phyloP scores from a whole-genome alignment of 257 asterid genomes.

The Prunella vulgaris region DNA sequence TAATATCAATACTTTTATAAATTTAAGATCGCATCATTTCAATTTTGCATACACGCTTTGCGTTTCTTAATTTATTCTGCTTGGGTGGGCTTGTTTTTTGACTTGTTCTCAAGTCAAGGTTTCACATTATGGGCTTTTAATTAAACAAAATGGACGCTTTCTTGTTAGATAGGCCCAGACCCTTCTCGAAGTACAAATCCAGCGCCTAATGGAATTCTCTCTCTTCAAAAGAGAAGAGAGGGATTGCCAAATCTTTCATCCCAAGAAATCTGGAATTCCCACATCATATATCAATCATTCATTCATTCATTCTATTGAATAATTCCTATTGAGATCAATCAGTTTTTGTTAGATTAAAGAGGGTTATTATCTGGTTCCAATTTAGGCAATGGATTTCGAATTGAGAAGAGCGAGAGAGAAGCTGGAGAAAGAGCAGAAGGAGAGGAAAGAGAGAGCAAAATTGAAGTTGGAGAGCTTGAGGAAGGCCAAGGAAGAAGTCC shows the following conservation, averaged over 20 bases:
- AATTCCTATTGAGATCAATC: constrained; percentile 13
- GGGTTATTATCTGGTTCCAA: neutral
- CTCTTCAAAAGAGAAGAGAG: neutral
- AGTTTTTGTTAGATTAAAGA: neutral
- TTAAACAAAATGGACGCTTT: neutral
- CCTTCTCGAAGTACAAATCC: constrained; percentile 26
- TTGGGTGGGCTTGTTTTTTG: neutral
- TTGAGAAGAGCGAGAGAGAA: constrained; percentile 88
- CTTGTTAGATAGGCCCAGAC: constrained; percentile 33
- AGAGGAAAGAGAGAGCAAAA: constrained; percentile 68
- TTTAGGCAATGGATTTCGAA: constrained; percentile 72
- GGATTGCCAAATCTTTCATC: constrained; percentile 23
- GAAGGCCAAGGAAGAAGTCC: constrained; percentile 64
- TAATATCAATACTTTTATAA: too few relatives aligned
- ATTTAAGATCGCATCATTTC: too few relatives aligned
- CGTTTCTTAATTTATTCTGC: too few relatives aligned
- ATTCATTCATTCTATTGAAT: neutral
- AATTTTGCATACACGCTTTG: too few relatives aligned
- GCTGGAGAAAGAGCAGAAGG: constrained; percentile 79
- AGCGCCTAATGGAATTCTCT: neutral
- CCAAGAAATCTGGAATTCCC: constrained; percentile 35
- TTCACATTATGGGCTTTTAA: neutral
- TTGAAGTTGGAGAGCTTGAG: constrained; percentile 66
- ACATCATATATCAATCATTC: neutral
- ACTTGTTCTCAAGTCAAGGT: neutral